Evolutionary conservation across 805 yeast species (phyloP), one percentile per base, ranked within the genome.

Genomic region (Maudiozyma turicensis): DNA sequence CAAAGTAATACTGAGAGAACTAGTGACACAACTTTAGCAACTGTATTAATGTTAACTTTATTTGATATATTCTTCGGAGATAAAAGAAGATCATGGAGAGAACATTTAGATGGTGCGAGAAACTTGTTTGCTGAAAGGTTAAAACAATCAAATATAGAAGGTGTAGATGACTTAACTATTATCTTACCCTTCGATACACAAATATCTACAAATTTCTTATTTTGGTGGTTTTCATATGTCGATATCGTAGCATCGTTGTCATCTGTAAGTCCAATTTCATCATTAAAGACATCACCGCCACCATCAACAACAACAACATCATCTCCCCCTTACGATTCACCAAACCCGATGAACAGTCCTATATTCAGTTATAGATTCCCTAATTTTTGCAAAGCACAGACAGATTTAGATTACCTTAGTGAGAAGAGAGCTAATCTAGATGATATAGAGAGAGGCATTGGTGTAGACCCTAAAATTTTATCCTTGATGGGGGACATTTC

Each of bases 141-240:
- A 26, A 20, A 31, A 7, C 6, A 37, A 8, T 47, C 45, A 35
- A 50, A 44, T 58, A 37, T 13, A 28, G 14, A 37, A 14, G 32
- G 30, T n/a, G 15, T 26, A 26, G 35, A 44, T 30, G 31, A 38
- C 32, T 8, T 26, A 13, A 34, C 20, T 20, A 15, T 14, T 26
- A 33, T 54, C 9, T 48, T 54, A 15, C 47, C 54, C 1, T 42
- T 55, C n/a, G 55, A 57, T 28, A 39, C 30, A 11, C 54, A 54
- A 9, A 57, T 57, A 38, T 43, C 62, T 3, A 64, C 78, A 0
- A 78, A 68, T 52, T 84, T 84, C 55, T 66, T 84, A 43, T 69
- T 76, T 53, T 65, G 89, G 46, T 82, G 88, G 86, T 83, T 80
- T 59, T 81, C 80, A 0, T 84, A 81, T 57, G 66, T 81, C 34